Percentiles rank a stretch among this genome's conserved stretches.
phyloP scores from a whole-genome alignment of 345 rosid genomes.

The Populus alba region DNA sequence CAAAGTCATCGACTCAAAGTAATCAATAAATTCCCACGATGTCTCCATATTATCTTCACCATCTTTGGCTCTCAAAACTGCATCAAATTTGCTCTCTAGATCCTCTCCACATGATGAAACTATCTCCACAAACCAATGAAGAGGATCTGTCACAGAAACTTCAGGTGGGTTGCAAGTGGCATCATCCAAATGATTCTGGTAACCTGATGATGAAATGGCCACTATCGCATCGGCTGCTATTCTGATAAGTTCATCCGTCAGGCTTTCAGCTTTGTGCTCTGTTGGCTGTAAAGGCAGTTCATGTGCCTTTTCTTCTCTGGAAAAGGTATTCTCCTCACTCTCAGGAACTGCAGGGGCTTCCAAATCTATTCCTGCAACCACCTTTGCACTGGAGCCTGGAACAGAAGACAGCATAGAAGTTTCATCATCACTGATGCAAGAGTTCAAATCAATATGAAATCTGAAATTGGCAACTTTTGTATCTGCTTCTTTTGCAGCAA shows the following conservation, averaged over 20 bases:
- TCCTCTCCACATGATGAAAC: constrained; percentile 52
- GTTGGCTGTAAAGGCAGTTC: constrained; percentile 27
- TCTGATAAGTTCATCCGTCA: constrained; percentile 42
- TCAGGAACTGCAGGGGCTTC: constrained; percentile 67
- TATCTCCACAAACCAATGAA: constrained; percentile 76
- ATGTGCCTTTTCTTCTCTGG: constrained; percentile 32
- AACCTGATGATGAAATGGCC: constrained; percentile 52
- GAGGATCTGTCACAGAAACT: constrained; percentile 41
- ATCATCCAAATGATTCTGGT: constrained; percentile 28
- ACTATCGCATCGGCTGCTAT: constrained; percentile 79
- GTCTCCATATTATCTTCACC: constrained; percentile 33
- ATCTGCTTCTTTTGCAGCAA: constrained; percentile 38
- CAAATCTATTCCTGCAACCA: constrained; percentile 55
- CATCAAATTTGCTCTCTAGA: constrained; percentile 43
- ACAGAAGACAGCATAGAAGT: constrained; percentile 35
- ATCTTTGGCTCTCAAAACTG: constrained; percentile 30
- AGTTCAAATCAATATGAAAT: constrained; percentile 68
- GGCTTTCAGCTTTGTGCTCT: constrained; percentile 30
- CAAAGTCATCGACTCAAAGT: constrained; percentile 82
- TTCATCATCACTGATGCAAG: constrained; percentile 63
- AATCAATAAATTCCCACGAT: constrained; percentile 57
- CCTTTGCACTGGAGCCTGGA: constrained; percentile 36
- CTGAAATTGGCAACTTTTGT: constrained; percentile 35
- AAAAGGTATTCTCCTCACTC: constrained; percentile 42
- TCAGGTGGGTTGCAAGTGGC: constrained; percentile 33